Conservation (phyloP, 768 basidiomycete genomes). For the Chalciporus piperatus region DNA sequence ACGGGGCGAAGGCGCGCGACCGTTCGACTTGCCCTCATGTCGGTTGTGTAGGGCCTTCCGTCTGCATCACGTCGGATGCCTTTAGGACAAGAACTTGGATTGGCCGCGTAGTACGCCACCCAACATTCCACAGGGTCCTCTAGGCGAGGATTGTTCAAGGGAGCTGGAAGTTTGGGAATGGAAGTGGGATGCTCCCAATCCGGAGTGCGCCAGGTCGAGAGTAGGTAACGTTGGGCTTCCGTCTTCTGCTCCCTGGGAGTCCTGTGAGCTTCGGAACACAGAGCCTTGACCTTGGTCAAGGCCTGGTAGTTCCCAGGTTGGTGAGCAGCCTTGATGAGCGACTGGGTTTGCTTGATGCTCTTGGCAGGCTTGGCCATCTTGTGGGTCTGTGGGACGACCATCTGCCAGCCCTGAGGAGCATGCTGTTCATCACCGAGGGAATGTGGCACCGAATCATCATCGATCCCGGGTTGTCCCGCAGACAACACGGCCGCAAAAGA, state of each 20-base stretch:
- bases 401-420: constrained; percentile 24
- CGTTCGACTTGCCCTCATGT: constrained; percentile 46
- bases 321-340: constrained; percentile 42
- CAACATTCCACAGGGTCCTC: constrained; percentile 47
- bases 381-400: constrained; percentile 7
- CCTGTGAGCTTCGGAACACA: constrained; percentile 44
- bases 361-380: constrained; percentile 29
- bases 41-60: constrained; percentile 37
- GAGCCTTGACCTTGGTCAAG: constrained; percentile 40
- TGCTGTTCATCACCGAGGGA: constrained; percentile 22
- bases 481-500: constrained; percentile 33
- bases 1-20: constrained; percentile 47
- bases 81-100: constrained; percentile 46
- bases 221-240: constrained; percentile 40
- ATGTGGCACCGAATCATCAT: constrained; percentile 25
- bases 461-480: constrained; percentile 25
- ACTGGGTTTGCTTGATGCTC: constrained; percentile 40
- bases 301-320: constrained; percentile 41
- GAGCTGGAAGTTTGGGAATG: constrained; percentile 15
- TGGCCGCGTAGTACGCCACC: constrained; percentile 43
- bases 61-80: constrained; percentile 42
- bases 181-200: constrained; percentile 28
- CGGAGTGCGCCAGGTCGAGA: constrained; percentile 46
- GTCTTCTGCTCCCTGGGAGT: constrained; percentile 45
- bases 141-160: constrained; percentile 42